These are phyloP conservation scores for Penicillium hordei DNA, from an alignment of 2,329 filamentous ascomycete genomes.

Conservation along the genomic window DNA sequence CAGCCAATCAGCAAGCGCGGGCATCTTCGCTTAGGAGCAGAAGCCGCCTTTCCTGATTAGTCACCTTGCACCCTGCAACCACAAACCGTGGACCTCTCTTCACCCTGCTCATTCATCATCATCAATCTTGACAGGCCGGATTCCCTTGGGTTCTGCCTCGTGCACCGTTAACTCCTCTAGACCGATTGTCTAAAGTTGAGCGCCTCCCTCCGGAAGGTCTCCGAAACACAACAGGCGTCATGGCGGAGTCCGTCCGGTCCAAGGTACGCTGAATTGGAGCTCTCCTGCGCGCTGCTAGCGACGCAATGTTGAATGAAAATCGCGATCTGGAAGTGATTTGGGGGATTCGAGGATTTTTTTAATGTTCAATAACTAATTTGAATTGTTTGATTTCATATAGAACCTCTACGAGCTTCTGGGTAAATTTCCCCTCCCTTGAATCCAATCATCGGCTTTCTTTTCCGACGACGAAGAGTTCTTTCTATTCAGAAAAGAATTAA, in stretches of 20 bases:
- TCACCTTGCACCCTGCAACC: conserved; percentile 29
- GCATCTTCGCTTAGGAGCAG: conserved; percentile 41
- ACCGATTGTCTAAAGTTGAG: conserved; percentile 49
- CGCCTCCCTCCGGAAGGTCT: conserved; percentile 51
- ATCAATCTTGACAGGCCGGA: conserved; percentile 26
- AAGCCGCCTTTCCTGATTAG: conserved; percentile 39
- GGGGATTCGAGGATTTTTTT: background rate
- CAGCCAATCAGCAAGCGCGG: conserved; percentile 22
- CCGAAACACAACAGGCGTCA: conserved; percentile 49
- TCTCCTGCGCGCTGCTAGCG: conserved; percentile 5
- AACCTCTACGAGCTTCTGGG: conserved; percentile 98
- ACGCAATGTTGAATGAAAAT: background rate
- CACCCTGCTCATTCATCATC: conserved; percentile 31
- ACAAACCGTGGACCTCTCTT: conserved; percentile 36
- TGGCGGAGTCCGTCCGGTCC: conserved; percentile 52
- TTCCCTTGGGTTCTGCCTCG: conserved; percentile 39
- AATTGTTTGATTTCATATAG: conserved; percentile 49
- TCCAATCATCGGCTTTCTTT: conserved; percentile 11
- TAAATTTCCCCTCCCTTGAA: conserved; percentile 52
- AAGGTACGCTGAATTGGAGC: conserved; percentile 45
- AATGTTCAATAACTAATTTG: conserved; percentile 24
- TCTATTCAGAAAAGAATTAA: background rate
- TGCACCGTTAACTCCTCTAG: conserved; percentile 27
- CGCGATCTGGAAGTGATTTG: conserved; percentile 9
- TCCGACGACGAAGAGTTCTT: conserved; percentile 8